A percentile compares a stretch with the other conserved stretches of the same genome.
These are phyloP conservation scores for Xylaria bambusicola DNA, from an alignment of 495 filamentous ascomycete species.

Conservation along the genomic window DNA sequence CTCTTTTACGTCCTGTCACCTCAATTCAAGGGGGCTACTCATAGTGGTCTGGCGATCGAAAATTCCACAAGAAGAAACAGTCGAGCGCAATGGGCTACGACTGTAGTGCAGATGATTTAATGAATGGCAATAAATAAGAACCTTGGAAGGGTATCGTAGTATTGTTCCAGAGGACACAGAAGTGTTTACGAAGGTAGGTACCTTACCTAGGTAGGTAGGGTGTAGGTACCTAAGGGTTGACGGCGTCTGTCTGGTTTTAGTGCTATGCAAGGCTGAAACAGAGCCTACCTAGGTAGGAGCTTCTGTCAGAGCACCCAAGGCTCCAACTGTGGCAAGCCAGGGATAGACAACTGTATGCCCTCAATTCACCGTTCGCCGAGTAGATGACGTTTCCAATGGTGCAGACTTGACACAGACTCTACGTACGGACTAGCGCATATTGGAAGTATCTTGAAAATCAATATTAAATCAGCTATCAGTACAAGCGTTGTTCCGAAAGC, in stretches of 20 bases:
- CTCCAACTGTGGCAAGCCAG: not conserved
- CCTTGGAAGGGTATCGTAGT: too few species aligned
- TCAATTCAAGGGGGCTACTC: not conserved
- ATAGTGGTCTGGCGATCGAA: not conserved
- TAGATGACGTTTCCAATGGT: too few species aligned
- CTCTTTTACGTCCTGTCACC: conserved; percentile 21
- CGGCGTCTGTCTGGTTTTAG: not conserved
- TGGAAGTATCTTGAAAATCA: not conserved
- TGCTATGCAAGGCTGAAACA: conserved; percentile 32
- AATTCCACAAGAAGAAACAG: not conserved
- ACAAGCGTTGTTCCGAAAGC: not conserved
- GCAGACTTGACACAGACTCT: too few species aligned
- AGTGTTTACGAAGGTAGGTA: not conserved
- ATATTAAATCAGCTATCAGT: conserved; percentile 4
- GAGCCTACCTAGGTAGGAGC: not conserved
- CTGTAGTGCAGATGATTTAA: too few species aligned
- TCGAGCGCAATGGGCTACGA: not conserved
- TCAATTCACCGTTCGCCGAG: too few species aligned
- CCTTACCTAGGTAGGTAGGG: too few species aligned
- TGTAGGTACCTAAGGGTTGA: too few species aligned
- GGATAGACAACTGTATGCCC: too few species aligned
- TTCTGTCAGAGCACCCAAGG: not conserved
- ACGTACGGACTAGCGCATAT: too few species aligned
- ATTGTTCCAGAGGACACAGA: conserved; percentile 10
- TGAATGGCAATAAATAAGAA: too few species aligned